Base-by-base conservation (phyloP, 345 rosid genomes). In the Toxicodendron radicans region DNA sequence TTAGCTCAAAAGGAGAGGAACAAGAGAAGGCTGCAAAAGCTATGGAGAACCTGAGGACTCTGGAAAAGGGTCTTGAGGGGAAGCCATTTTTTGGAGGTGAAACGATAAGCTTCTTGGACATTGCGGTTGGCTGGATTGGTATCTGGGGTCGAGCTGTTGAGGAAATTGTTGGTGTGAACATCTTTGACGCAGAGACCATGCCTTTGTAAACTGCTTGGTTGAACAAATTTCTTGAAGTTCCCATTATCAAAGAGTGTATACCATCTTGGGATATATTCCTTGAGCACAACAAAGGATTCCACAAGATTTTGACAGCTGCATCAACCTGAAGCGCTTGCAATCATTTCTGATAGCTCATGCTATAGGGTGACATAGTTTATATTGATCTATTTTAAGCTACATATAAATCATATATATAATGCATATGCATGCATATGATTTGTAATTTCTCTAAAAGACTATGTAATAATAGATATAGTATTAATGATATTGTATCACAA, bases 111-210 rank as follows among this genome's bases (percentile, higher is more conserved):
- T 79, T 70, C 51, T 54, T 41, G 1, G 82, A 79, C 41, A 53
- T 79, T 24, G 80, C 80, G 4, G 70, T 64, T 4, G 85, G 85
- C 27, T 79, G 81, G 79, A 63, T 79, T 12, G 83, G 83, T 58
- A 62, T 53, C 18, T 79, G 81, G 79, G 79, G 78, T 67, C 21
- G 23, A 21, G 27, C 76, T 6, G 74, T 74, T 16, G 83, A 74
- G 72, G 68, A 79, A 60, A 79, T 81, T 43, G 60, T 38, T 0
- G 76, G 68, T 38, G 78, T 66, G 38, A 73, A 57, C 58, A 68
- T 84, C 73, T 64, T 81, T 32, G 83, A 84, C 18, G 48, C 64
- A 16, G 73, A 77, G 73, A 71, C 59, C 52, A 67, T 78, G 75
- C 79, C 81, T 64, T 21, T 73, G 41, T 72, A 78, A 0, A 27